Evolutionary conservation across 257 asterid species (phyloP).

Genomic region (Thymus quinquecostatus): DNA sequence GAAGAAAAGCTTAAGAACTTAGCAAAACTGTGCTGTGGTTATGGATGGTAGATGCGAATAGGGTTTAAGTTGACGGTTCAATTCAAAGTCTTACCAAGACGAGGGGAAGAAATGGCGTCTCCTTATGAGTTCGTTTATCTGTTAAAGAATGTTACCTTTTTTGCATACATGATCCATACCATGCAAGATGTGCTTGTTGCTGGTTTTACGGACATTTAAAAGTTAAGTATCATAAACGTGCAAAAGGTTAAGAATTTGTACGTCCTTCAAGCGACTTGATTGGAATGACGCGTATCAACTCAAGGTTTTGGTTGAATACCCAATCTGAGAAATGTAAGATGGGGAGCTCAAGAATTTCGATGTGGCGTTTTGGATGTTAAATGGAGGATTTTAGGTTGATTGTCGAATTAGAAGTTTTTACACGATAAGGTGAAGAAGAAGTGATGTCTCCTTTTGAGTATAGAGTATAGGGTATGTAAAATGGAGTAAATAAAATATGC

Average conservation of each 20-base stretch:
- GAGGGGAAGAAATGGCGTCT: neutral
- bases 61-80: neutral
- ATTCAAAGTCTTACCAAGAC: neutral
- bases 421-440: neutral
- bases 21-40: neutral
- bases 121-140: neutral
- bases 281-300: neutral
- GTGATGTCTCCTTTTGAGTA: neutral
- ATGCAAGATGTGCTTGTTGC: neutral
- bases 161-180: neutral
- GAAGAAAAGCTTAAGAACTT: neutral
- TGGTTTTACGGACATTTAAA: neutral
- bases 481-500: neutral
- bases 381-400: neutral
- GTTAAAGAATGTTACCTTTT: neutral
- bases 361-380: slow-evolving; percentile 1
- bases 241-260: neutral
- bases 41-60: neutral
- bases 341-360: neutral
- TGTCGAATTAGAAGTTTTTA: neutral
- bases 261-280: slow-evolving; percentile 5
- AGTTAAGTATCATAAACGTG: neutral
- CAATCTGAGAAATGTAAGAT: slow-evolving; percentile 13
- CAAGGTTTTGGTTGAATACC: neutral
- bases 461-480: neutral